These are phyloP conservation scores for Metschnikowia lachancei DNA, from an alignment of 805 yeast species.

Conservation along the genomic window DNA sequence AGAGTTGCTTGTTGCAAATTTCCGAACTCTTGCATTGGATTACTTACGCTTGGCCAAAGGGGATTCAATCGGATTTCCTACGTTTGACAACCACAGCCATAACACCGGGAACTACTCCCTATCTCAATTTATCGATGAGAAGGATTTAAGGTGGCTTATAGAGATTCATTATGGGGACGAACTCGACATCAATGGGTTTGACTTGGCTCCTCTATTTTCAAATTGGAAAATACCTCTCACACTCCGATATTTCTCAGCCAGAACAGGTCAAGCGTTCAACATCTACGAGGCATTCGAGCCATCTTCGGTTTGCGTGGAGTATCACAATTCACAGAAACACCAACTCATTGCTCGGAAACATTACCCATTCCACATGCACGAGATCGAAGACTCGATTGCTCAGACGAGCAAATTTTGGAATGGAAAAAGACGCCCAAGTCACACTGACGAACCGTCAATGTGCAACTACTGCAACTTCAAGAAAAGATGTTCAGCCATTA, in stretches of 20 bases:
- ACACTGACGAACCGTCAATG: slow-evolving; percentile 38
- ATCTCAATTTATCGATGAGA: slow-evolving; percentile 11
- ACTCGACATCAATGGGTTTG: slow-evolving; percentile 21
- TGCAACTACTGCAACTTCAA: slow-evolving; percentile 59
- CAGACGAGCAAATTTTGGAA: slow-evolving; percentile 53
- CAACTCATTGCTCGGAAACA: slow-evolving; percentile 36
- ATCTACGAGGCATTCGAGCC: slow-evolving; percentile 37
- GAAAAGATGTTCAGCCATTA: slow-evolving; percentile 19
- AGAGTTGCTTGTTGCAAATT: slow-evolving; percentile 37
- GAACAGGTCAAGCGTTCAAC: slow-evolving; percentile 48
- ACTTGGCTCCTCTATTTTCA: slow-evolving; percentile 29
- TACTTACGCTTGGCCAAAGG: slow-evolving; percentile 48
- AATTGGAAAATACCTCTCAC: slow-evolving; percentile 58
- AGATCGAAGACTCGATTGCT: slow-evolving; percentile 28
- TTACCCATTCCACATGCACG: slow-evolving; percentile 36
- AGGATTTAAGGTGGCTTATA: slow-evolving; percentile 11
- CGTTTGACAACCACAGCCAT: slow-evolving; percentile 32
- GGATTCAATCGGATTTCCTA: slow-evolving; percentile 36
- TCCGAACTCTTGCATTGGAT: slow-evolving; percentile 39
- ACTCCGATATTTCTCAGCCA: slow-evolving; percentile 51
- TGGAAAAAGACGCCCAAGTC: slow-evolving; percentile 52
- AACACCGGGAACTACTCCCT: slow-evolving; percentile 7
- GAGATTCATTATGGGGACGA: slow-evolving; percentile 15
- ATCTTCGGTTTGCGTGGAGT: slow-evolving; percentile 50
- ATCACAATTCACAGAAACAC: slow-evolving; percentile 38